Evolutionary conservation across 2,329 filamentous ascomycete species (phyloP), one percentile per base, ranked within the genome.

Genomic region (Camptophora hylomeconis): DNA sequence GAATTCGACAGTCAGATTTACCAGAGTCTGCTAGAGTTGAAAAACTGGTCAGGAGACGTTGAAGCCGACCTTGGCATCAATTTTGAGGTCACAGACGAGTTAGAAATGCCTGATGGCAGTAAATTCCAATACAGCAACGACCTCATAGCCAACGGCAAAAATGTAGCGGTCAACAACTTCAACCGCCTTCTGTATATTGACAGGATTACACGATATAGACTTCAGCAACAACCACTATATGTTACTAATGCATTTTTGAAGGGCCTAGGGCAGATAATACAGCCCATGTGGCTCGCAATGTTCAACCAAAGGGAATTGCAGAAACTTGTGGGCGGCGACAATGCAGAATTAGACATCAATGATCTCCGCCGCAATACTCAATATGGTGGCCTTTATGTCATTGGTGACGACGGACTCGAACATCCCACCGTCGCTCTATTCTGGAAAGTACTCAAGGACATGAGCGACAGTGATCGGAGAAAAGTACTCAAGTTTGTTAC

Each of bases 291-390:
- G 89, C 68, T 98, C 4, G 84, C 79, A 45, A 95, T 98, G 89
- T 98, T 98, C 63, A 98, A 98, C 53, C 87, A 94, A 52, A 73
- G 73, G 3, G 89, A 98, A 52, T 68, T 98, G 4, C 89, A 95
- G 56, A 89, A 82, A 2, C 74, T 98, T 5, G 80, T 98, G 10
- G 82, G 84, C 30, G 89, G 89, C 23, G 84, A 92, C 44, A 77
- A 75, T 16, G 76, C 76, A 7, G 75, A 81, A 37, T 92, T 98
- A 34, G 79, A 94, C 46, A 68, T 98, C 19, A 72, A 79, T 16
- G 89, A 98, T 51, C 65, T 95, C 21, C 73, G 86, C 14, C 65
- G 64, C 30, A 80, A 95, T 55, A 95, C 89, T 0, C 56, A 72
- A 2, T 98, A 95, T 52, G 80, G 81, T 28, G 89, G 89, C 2